These are phyloP conservation scores for Jatropha podagrica DNA, from an alignment of 441 rosid genomes.

Conservation along the genomic window DNA sequence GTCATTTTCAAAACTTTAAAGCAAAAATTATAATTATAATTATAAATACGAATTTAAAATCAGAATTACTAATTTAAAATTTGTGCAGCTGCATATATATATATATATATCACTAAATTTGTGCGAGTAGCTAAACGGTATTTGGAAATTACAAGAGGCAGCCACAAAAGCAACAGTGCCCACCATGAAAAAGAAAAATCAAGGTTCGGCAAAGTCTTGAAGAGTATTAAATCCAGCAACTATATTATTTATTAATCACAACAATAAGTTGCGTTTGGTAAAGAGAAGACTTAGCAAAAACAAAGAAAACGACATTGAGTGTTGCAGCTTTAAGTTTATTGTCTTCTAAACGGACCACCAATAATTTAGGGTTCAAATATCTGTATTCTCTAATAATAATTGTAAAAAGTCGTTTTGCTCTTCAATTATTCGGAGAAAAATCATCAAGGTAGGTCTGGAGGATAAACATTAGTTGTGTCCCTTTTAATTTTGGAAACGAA, in stretches of 20 bases:
- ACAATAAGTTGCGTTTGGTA: not conserved
- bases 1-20: too few species aligned
- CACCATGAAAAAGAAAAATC: slow-evolving; percentile 18
- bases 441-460: slow-evolving; percentile 15
- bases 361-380: slow-evolving; percentile 31
- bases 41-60: too few species aligned
- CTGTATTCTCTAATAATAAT: not conserved
- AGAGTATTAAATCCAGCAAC: not conserved
- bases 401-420: not conserved
- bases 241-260: not conserved
- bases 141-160: not conserved
- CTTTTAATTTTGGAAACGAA: not conserved
- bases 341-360: slow-evolving; percentile 32
- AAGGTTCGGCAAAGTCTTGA: slow-evolving; percentile 5
- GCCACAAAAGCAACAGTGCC: not conserved
- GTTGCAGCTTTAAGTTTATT: slow-evolving; percentile 20
- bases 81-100: too few species aligned
- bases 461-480: slow-evolving; percentile 5
- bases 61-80: too few species aligned
- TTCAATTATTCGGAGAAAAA: not conserved
- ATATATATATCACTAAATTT: too few species aligned
- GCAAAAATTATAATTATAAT: too few species aligned
- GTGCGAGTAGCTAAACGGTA: not conserved
- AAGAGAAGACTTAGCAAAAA: not conserved
- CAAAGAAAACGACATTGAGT: slow-evolving; percentile 23